Evolutionary conservation across 2,329 filamentous ascomycete genomes (phyloP).

Genomic region (Balansia obtecta): DNA sequence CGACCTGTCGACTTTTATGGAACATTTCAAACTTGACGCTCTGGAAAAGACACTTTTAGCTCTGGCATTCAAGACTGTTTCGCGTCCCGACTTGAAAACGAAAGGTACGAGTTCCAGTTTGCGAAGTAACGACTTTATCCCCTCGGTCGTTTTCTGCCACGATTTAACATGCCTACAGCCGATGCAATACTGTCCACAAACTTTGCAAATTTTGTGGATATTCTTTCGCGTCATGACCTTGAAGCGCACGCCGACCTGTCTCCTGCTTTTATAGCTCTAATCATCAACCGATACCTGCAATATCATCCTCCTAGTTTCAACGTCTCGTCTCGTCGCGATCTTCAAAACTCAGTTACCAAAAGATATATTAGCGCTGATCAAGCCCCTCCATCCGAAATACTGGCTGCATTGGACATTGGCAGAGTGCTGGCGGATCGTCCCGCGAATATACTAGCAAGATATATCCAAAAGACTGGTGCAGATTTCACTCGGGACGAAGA

Average conservation of each 20-base stretch:
- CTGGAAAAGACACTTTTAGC: conserved; percentile 79
- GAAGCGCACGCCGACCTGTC: conserved; percentile 54
- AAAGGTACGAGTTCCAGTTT: conserved; percentile 55
- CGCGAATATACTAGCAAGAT: conserved; percentile 45
- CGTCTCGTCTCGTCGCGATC: conserved; percentile 58
- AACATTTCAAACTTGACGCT: conserved; percentile 88
- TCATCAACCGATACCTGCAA: conserved; percentile 78
- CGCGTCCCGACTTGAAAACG: conserved; percentile 67
- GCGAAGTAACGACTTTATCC: too few relatives aligned
- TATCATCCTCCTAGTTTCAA: conserved; percentile 80
- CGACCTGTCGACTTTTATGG: conserved; percentile 88
- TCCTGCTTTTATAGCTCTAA: conserved; percentile 59
- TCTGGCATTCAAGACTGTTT: conserved; percentile 75
- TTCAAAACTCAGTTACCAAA: conserved; percentile 51
- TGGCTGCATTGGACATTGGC: conserved; percentile 57
- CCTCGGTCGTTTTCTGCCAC: conserved; percentile 12
- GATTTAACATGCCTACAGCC: conserved; percentile 39
- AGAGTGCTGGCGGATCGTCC: conserved; percentile 50
- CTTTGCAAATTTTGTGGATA: conserved; percentile 64
- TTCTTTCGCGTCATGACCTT: conserved; percentile 53
- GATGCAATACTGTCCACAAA: conserved; percentile 82
- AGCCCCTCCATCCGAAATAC: conserved; percentile 55
- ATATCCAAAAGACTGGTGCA: conserved; percentile 62
- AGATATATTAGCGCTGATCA: conserved; percentile 55
- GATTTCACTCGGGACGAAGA: conserved; percentile 68